A percentile compares a stretch with the other conserved stretches of the same genome.
Evolutionary conservation across 2,329 filamentous ascomycete species (phyloP).

Genomic region (Fusarium tupiense): DNA sequence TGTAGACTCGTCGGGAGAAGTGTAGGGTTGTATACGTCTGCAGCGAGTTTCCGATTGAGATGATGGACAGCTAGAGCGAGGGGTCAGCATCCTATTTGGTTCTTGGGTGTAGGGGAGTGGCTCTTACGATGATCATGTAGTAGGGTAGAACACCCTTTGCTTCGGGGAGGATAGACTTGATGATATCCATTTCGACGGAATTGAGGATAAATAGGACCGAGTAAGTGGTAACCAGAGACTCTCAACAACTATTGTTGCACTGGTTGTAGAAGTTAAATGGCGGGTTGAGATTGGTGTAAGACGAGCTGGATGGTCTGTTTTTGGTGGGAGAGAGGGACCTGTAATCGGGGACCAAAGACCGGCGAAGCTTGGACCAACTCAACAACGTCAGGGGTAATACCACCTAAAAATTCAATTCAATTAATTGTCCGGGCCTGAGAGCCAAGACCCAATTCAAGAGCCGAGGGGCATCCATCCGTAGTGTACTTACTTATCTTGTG

Average conservation of each 20-base stretch:
- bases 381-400: constrained; percentile 42
- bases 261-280: neutral
- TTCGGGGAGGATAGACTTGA: constrained; percentile 57
- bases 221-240: neutral
- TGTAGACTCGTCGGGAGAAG: constrained; percentile 90
- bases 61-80: constrained; percentile 73
- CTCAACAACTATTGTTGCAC: constrained; percentile 18
- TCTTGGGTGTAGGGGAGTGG: neutral
- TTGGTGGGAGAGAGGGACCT: constrained; percentile 29
- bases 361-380: constrained; percentile 44
- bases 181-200: constrained; percentile 53
- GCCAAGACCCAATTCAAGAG: constrained; percentile 13
- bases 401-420: constrained; percentile 15
- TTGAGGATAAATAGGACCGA: neutral
- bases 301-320: constrained; percentile 18
- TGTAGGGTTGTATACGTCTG: constrained; percentile 84
- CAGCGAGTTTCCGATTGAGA: constrained; percentile 85
- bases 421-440: constrained; percentile 14
- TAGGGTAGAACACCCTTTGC: constrained; percentile 66
- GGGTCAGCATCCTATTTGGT: constrained; percentile 19
- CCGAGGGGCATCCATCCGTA: constrained; percentile 34
- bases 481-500: constrained; percentile 22
- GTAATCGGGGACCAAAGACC: constrained; percentile 13
- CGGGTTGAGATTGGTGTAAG: neutral
- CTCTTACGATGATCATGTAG: constrained; percentile 66